phyloP scores from a whole-genome alignment of 2,329 filamentous ascomycete genomes.

The Nigrograna mackinnonii region DNA sequence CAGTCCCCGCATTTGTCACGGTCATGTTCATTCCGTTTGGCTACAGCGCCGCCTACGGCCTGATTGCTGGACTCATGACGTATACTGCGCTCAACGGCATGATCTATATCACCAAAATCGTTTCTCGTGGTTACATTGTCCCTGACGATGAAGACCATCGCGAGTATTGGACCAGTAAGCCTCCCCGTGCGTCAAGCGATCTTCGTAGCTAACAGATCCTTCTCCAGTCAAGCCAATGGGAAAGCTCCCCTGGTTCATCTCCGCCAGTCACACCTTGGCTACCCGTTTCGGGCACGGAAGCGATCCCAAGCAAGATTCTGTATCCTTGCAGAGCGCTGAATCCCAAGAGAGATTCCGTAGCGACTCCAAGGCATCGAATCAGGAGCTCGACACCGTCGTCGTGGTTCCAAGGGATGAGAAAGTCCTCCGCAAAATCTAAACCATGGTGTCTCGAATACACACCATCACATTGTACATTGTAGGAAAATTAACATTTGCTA shows the following conservation, averaged over 20 bases:
- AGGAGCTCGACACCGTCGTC: constrained; percentile 31
- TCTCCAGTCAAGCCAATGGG: constrained; percentile 34
- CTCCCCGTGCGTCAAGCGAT: neutral
- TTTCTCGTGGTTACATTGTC: constrained; percentile 69
- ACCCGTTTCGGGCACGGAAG: constrained; percentile 20
- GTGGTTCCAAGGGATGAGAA: constrained; percentile 29
- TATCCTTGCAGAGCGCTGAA: constrained; percentile 27
- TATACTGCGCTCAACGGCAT: constrained; percentile 75
- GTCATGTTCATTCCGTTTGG: constrained; percentile 87
- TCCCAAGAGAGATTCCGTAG: constrained; percentile 28
- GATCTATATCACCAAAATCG: constrained; percentile 69
- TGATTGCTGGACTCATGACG: constrained; percentile 77
- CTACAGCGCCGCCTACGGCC: constrained; percentile 84
- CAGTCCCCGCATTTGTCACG: constrained; percentile 81
- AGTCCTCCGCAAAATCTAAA: constrained; percentile 23
- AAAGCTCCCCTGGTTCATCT: constrained; percentile 37
- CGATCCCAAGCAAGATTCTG: constrained; percentile 15
- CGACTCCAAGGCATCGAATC: constrained; percentile 28
- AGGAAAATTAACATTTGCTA: too few relatives aligned
- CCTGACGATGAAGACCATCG: constrained; percentile 76
- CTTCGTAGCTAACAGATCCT: constrained; percentile 13
- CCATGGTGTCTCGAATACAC: neutral
- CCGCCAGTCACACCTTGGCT: constrained; percentile 25
- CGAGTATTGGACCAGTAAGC: constrained; percentile 78
- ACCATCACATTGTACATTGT: too few relatives aligned